Evolutionary conservation across 331 rosid genomes (phyloP).

Genomic region (Malus hybrid): DNA sequence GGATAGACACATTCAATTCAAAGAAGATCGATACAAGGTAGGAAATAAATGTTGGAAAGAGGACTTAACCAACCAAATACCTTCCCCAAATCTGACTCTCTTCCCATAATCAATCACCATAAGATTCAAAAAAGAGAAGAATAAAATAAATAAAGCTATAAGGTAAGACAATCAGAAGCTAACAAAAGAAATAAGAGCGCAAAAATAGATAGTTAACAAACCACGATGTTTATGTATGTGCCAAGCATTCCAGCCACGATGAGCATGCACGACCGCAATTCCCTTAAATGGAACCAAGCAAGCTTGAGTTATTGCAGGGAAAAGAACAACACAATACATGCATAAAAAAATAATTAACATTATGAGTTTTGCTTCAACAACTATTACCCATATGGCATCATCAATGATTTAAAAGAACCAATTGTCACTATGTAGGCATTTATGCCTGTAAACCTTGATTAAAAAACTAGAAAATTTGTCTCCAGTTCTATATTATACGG

Average conservation of each 20-base stretch:
- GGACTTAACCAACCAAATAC: too few relatives aligned
- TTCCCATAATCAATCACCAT: not conserved
- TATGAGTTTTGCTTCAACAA: not conserved
- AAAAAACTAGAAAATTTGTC: not conserved
- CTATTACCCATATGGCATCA: not conserved
- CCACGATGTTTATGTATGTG: slow-evolving; percentile 84
- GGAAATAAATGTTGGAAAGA: not conserved
- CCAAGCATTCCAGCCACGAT: slow-evolving; percentile 89
- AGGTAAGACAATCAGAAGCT: not conserved
- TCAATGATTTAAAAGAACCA: not conserved
- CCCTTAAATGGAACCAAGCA: slow-evolving; percentile 26
- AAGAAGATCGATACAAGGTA: not conserved
- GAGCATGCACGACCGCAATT: slow-evolving; percentile 54
- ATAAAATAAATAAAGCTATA: not conserved
- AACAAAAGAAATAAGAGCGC: not conserved
- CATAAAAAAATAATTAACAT: not conserved
- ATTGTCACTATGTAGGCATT: not conserved
- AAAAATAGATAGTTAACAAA: slow-evolving; percentile 31
- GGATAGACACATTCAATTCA: too few relatives aligned
- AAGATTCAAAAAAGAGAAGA: not conserved
- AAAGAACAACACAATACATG: not conserved
- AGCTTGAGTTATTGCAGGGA: not conserved
- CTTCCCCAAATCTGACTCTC: not conserved
- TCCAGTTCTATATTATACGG: not conserved
- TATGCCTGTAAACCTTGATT: not conserved